These are phyloP conservation scores for Phaeolepiota aurea DNA, from an alignment of 768 basidiomycete species.

Conservation along the genomic window DNA sequence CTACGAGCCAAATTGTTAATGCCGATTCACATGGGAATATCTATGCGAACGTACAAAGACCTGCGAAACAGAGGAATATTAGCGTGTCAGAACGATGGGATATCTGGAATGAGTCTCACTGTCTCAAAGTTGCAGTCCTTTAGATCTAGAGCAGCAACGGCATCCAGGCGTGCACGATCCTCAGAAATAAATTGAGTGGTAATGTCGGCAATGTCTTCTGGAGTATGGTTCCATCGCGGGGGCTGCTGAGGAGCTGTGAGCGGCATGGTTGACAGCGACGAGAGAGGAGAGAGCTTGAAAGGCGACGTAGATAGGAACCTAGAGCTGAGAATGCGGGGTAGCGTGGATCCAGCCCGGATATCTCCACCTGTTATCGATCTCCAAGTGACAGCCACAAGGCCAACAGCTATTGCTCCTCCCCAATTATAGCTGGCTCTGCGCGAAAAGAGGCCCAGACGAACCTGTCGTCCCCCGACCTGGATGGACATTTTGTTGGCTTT, in stretches of 20 bases:
- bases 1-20: conserved; percentile 22
- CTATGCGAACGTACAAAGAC: conserved; percentile 67
- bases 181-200: conserved; percentile 52
- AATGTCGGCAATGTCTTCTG: conserved; percentile 47
- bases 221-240: conserved; percentile 58
- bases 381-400: conserved; percentile 27
- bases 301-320: conserved; percentile 22
- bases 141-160: conserved; percentile 46
- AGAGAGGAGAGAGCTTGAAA: conserved; percentile 17
- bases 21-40: background rate
- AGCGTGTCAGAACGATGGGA: conserved; percentile 2
- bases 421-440: conserved; percentile 21
- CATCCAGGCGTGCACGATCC: conserved; percentile 47
- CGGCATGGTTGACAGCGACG: conserved; percentile 29
- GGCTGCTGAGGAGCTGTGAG: conserved; percentile 59
- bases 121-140: conserved; percentile 59
- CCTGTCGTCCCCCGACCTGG: conserved; percentile 15
- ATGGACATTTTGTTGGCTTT: conserved; percentile 18
- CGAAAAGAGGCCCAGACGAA: background rate
- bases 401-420: conserved; percentile 31
- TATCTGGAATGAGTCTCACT: conserved; percentile 28
- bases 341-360: conserved; percentile 24
- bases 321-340: conserved; percentile 11
- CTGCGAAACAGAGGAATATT: conserved; percentile 26
- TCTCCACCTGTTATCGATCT: conserved; percentile 33